Evolutionary conservation across 495 filamentous ascomycete genomes (phyloP), one percentile per base, ranked within the genome.

Genomic region (Hypoxylon lienhwacheense): DNA sequence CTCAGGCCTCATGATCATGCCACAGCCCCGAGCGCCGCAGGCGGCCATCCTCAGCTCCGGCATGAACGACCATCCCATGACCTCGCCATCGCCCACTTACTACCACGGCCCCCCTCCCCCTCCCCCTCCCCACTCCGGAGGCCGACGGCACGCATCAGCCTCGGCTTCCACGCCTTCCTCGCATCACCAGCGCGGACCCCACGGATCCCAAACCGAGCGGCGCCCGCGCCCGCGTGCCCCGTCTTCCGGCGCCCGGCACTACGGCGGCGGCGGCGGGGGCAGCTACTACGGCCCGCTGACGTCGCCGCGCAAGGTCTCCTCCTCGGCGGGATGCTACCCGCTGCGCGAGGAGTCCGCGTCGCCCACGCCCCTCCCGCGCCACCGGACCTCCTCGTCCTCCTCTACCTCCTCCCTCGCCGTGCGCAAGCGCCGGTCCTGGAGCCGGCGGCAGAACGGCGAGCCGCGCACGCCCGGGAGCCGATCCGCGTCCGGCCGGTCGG

Each of bases 211-310:
- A 17, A 45, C 55, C 51, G 40, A 58, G 11, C 64, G 51, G n/a
- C 66, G 68, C 15, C 66, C 66, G 33, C 67, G 68, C 28, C 74
- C 74, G 2, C 66, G 69, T 14, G 74, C 74, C 7, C 74, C 73
- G 11, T 73, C 70, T 2, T 71, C 74, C 0, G 73, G 73, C 0
- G 72, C 73, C 1, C 55, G 73, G 1, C 70, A 73, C 32, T 69
- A 67, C 47, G 49, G 60, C 42, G 12, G 14, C 25, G 25, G 35
- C n/a, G 48, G 55, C 36, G 47, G n/a, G n/a, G n/a, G 7, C 24
- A 12, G 19, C 21, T 52, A 43, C 31, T 37, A 50, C 12, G 45
- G 46, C 10, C 41, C 50, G 15, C 46, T 66, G 35, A 66, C 55
- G 7, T 73, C 72, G 40, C 72, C 70, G 20, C 70, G 70, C 47